Conservation (phyloP, 306 rosid species). For the Rosa persica region DNA sequence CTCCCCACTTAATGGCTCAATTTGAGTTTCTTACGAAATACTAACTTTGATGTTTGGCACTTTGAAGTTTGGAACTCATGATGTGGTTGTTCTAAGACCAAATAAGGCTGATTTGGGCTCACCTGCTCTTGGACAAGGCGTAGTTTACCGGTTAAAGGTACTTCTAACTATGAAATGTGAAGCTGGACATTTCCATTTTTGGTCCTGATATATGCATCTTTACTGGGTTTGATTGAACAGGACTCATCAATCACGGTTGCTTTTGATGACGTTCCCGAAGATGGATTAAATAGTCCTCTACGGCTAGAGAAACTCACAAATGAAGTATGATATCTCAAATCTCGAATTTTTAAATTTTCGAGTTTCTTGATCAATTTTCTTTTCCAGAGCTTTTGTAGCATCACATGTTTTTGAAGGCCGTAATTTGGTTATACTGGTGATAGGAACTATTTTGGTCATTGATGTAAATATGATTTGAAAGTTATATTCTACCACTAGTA, state of each 20-base stretch:
- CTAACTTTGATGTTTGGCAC: too few relatives aligned
- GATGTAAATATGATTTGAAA: background rate
- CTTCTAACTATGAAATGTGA: slow-evolving; percentile 13
- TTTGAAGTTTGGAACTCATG: slow-evolving; percentile 85
- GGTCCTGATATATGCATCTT: background rate
- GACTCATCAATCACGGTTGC: slow-evolving; percentile 94
- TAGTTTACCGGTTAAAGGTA: slow-evolving; percentile 93
- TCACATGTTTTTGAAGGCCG: background rate
- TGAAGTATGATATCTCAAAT: slow-evolving; percentile 51
- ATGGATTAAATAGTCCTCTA: slow-evolving; percentile 81
- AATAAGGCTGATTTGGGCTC: slow-evolving; percentile 93
- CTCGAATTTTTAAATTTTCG: background rate
- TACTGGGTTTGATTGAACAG: slow-evolving; percentile 41
- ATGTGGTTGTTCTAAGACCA: slow-evolving; percentile 88
- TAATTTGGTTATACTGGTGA: background rate
- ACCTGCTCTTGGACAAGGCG: slow-evolving; percentile 96
- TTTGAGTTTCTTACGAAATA: background rate
- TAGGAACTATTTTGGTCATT: background rate
- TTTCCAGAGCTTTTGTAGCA: background rate
- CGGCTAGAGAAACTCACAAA: slow-evolving; percentile 92
- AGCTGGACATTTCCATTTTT: slow-evolving; percentile 14
- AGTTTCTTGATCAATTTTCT: background rate
- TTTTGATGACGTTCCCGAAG: slow-evolving; percentile 96
- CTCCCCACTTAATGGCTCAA: background rate
- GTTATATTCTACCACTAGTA: background rate